Evolutionary conservation across 768 basidiomycete genomes (phyloP), one percentile per base, ranked within the genome.

Genomic region (Panaeolus papilionaceus): DNA sequence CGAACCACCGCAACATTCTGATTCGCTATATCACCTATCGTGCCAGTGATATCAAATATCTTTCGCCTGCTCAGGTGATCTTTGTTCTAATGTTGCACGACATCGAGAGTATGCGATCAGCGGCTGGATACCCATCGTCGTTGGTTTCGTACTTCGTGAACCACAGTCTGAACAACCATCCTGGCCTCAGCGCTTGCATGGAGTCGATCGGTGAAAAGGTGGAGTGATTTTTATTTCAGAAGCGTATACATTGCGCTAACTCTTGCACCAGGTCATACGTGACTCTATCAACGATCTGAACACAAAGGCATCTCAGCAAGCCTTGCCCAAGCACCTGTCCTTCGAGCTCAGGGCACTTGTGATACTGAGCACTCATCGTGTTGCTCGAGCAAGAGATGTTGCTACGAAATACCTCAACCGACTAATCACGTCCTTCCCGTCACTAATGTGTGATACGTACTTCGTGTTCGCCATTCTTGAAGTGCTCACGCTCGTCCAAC

Each of bases 401-500:
- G 93, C 96, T 0, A 85, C 90, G 47, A 91, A 88, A 77, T 98
- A 93, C 75, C 84, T 98, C 33, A 88, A 95, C 78, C 86, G 89
- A 44, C 82, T 99, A 45, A 90, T 99, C 70, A 91, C 89, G 8
- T 94, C 92, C 1, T 98, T 98, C 79, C 96, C 98, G 1, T 95
- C 96, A 14, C 82, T 99, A 62, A 92, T 98, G 88, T 99, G 97
- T 78, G 92, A 96, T 73, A 87, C 91, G 3, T 84, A 89, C 10
- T 85, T 99, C 12, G 92, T 99, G 6, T 95, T 92, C 71, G 89
- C 93, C 44, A 92, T 98, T 61, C 83, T 99, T 44, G 97, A 99
- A 74, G 91, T 94, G 54, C 83, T 99, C 67, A 98, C 98, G 0
- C 83, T 98, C 9, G 81, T 99, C 69, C 88, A 95, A 67, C 86